A percentile compares a stretch with the other conserved stretches of the same genome.
Evolutionary conservation across 2,329 filamentous ascomycete genomes (phyloP).

Genomic region (Botrytis hyacinthi): DNA sequence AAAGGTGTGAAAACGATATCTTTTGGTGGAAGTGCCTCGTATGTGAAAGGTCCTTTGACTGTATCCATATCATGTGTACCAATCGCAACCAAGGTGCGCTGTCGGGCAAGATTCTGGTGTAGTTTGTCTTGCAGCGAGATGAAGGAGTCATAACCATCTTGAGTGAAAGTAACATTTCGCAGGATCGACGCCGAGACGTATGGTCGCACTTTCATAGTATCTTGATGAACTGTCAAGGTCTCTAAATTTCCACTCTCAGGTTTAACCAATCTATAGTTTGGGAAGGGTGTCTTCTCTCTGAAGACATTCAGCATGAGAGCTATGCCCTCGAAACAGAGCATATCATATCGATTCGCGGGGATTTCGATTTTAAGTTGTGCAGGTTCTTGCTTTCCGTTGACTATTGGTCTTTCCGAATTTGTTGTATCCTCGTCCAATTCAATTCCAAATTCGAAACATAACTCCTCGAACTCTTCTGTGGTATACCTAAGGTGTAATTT

Average conservation of each 20-base stretch:
- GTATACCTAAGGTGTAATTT: slow-evolving; percentile 62
- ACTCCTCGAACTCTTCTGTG: slow-evolving; percentile 90
- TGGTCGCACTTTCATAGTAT: slow-evolving; percentile 76
- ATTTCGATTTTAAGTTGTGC: slow-evolving; percentile 98
- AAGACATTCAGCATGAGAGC: slow-evolving; percentile 96
- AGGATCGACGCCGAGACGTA: slow-evolving; percentile 88
- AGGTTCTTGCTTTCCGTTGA: slow-evolving; percentile 78
- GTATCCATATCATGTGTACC: slow-evolving; percentile 96
- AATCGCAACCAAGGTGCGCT: slow-evolving; percentile 92
- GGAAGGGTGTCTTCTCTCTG: slow-evolving; percentile 69
- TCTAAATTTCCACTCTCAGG: slow-evolving; percentile 72
- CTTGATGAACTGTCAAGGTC: slow-evolving; percentile 74
- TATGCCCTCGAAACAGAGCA: slow-evolving; percentile 97
- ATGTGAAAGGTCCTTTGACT: slow-evolving; percentile 90
- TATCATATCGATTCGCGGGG: slow-evolving; percentile 88
- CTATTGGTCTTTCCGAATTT: slow-evolving; percentile 60
- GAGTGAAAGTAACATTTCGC: slow-evolving; percentile 85
- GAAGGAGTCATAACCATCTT: slow-evolving; percentile 93
- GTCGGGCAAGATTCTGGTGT: slow-evolving; percentile 90
- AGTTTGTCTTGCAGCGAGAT: slow-evolving; percentile 97
- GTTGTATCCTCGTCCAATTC: slow-evolving; percentile 85
- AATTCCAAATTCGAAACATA: slow-evolving; percentile 96
- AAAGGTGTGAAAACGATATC: slow-evolving; percentile 88
- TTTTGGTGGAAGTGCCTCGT: slow-evolving; percentile 87
- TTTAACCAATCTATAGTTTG: slow-evolving; percentile 74